A percentile compares a stretch with the other conserved stretches of the same genome.
Conservation (phyloP, 2,329 filamentous ascomycete genomes). For the Seiridium unicorne region DNA sequence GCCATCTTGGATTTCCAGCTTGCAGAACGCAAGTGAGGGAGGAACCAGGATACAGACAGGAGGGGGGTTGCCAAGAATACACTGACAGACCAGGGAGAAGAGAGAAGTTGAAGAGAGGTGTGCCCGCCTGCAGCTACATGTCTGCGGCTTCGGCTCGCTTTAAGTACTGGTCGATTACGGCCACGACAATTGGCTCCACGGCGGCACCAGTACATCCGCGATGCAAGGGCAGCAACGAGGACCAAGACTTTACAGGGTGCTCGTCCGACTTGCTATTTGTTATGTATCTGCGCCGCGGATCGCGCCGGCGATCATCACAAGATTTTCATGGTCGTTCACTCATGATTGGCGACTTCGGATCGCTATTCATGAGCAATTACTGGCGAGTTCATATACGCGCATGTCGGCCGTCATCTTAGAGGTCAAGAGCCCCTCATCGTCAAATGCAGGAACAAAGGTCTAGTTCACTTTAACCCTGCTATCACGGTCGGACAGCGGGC, state of each 20-base stretch:
- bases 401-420: background rate
- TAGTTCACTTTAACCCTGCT: constrained; percentile 1
- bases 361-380: too few species aligned
- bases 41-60: background rate
- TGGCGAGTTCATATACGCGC: background rate
- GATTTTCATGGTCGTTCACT: too few species aligned
- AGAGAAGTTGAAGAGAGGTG: background rate
- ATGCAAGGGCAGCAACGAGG: background rate
- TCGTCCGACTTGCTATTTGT: background rate
- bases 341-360: too few species aligned
- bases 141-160: background rate
- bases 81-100: background rate
- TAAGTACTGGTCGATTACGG: constrained; percentile 3
- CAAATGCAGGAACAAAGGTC: background rate
- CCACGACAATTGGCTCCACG: background rate
- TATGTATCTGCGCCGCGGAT: too few species aligned
- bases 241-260: background rate
- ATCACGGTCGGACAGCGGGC: background rate
- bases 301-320: too few species aligned
- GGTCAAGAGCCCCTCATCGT: background rate
- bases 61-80: background rate
- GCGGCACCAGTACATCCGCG: constrained; percentile 1
- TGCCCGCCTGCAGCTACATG: background rate
- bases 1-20: constrained; percentile 14
- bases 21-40: too few species aligned